Base-by-base conservation (phyloP, 257 asterid species). In the Fraxinus cuspidata region DNA sequence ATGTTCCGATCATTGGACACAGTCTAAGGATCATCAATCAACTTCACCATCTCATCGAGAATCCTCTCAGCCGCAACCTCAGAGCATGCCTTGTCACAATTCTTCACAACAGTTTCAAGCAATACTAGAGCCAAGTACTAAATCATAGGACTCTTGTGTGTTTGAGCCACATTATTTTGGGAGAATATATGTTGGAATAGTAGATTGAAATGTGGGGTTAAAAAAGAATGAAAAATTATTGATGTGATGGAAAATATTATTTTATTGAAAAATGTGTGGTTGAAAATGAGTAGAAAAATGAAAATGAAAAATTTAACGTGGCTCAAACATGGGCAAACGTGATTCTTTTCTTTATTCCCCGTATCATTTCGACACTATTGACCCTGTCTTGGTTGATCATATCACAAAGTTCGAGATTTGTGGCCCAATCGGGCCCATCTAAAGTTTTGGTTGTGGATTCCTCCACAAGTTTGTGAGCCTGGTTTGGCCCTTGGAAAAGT, bases 11-110 rank as follows among this genome's bases (percentile, higher is more conserved):
- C 92, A 81, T 96, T 96, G 78, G 94, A 92, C 78, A 91, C 96
- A 74, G 98, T 96, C 75, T 94, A 97, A 9, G 98, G 98, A 77
- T 96, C 99, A 78, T 94, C 98, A 84, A 96, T 94, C 96, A 96
- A 72, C 89, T 89, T 93, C 91, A 96, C 99, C 96, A 96, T 92
- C 96, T 96, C 99, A 86, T 96, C 99, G 35, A 96, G 94, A 40
- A 96, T 88, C 85, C 98, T 92, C 90, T 94, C 98, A 32, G 96
- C 90, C 1, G 98, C 98, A 74, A 96, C 88, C 84, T 96, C 99
- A 0, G 98, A 92, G 85, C 94, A 96, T 0, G 98, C 97, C 88
- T 92, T 92, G 81, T 96, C 99, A 76, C 99, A 96, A 56, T 96
- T 96, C 90, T 94, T 96, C 19, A 84, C 96, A 81, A 94, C 88